Percentiles rank a stretch among this genome's conserved stretches.
Evolutionary conservation across 371 early-diverging fungal genomes (phyloP).

Genomic region (Phascolomyces articulosus): DNA sequence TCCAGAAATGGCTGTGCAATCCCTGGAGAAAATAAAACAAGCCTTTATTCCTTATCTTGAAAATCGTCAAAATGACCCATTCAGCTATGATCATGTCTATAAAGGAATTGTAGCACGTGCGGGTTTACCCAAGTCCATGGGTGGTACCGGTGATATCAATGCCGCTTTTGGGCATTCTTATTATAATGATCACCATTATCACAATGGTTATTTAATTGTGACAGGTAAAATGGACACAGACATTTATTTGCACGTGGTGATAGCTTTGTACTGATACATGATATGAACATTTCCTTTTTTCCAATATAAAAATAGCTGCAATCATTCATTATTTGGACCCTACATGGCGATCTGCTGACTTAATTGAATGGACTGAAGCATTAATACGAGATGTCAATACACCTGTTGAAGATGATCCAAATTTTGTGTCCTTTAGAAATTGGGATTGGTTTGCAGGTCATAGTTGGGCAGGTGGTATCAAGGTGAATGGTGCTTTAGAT

Average conservation of each 20-base stretch:
- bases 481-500: conserved; percentile 62
- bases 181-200: conserved; percentile 81
- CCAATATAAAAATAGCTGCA: conserved; percentile 46
- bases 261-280: too few relatives aligned
- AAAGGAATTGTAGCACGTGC: conserved; percentile 61
- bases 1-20: conserved; percentile 31
- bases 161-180: conserved; percentile 54
- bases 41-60: conserved; percentile 61
- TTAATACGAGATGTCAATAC: conserved; percentile 75
- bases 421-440: conserved; percentile 68
- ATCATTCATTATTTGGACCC: conserved; percentile 68
- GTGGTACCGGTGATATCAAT: conserved; percentile 42
- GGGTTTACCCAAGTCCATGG: conserved; percentile 47
- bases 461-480: conserved; percentile 81
- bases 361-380: conserved; percentile 37
- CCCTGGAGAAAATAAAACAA: conserved; percentile 48
- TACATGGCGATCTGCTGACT: conserved; percentile 42
- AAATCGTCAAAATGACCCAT: conserved; percentile 56
- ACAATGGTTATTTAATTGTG: conserved; percentile 70
- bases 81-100: conserved; percentile 70
- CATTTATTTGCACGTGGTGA: too few relatives aligned
- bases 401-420: conserved; percentile 50
- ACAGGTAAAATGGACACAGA: conserved; percentile 31
- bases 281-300: too few relatives aligned
- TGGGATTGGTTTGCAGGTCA: conserved; percentile 83